Conservation (phyloP, 2,329 filamentous ascomycete genomes). For the Alternaria burnsii region DNA sequence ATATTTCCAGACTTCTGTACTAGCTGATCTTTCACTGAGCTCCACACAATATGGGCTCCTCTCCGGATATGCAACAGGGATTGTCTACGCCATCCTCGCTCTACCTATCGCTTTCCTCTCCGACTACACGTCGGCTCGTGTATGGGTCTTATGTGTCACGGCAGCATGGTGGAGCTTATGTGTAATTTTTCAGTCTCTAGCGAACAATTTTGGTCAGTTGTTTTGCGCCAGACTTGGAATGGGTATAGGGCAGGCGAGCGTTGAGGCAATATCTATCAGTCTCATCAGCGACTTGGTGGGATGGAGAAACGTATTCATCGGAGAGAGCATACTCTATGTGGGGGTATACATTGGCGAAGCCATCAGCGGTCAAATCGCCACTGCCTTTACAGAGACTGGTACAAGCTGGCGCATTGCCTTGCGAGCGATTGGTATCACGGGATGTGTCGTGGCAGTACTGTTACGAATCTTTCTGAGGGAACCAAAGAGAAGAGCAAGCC, state of each 20-base stretch:
- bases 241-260: conserved; percentile 1
- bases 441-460: neutral
- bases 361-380: conserved; percentile 3
- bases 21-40: conserved; percentile 1
- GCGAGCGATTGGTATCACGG: neutral
- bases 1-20: conserved; percentile 1
- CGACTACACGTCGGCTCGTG: neutral
- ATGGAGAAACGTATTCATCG: conserved; percentile 2
- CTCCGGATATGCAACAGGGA: conserved; percentile 2
- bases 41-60: conserved; percentile 5
- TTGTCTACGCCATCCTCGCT: neutral
- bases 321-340: conserved; percentile 2
- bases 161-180: conserved; percentile 5
- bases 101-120: conserved; percentile 1
- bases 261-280: neutral
- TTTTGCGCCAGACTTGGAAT: conserved; percentile 3
- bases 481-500: conserved; percentile 1
- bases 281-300: conserved; percentile 2
- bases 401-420: neutral
- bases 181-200: conserved; percentile 2
- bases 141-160: conserved; percentile 1
- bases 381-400: conserved; percentile 1
- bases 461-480: neutral
- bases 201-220: neutral
- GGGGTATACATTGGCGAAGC: conserved; percentile 4